Evolutionary conservation across 2,329 filamentous ascomycete species (phyloP), one percentile per base, ranked within the genome.

Genomic region (Scedosporium dehoogii): DNA sequence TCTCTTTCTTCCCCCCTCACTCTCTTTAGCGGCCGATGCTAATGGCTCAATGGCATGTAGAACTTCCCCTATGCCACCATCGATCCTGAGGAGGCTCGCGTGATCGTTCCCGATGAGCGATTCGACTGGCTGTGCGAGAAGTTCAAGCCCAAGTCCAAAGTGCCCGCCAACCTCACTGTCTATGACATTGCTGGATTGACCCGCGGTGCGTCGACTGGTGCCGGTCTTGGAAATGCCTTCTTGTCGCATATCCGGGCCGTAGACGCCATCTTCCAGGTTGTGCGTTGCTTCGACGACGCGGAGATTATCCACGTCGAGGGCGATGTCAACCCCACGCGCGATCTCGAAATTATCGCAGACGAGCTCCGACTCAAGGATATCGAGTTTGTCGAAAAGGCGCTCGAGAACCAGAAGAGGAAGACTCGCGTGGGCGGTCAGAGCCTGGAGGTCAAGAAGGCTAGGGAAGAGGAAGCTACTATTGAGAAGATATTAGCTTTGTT

Each of bases 21-120:
- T 18, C 38, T 46, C 38, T 2, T 23, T 25, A 3, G 6, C 16
- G 41, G 9, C 10, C 41, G 18, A 58, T 58, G 56, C 33, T 46
- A 51, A 38, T 41, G 60, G 42, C 59, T 27, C 21, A 56, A 51
- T 9, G 38, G 53, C 55, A 58, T 44, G 33, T 73, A 91, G 87
- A 99, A 99, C 81, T 99, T 97, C 75, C 94, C 94, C 62, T 99
- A 96, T 82, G 94, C 94, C 73, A 99, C 94, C 71, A 99, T 99
- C 77, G 92, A 99, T 69, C 94, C 94, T 58, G 96, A 99, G 81
- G 94, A 99, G 81, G 91, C 94, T 67, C 91, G 93, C 70, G 94
- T 99, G 77, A 86, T 99, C 70, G 94, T 99, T 41, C 96, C 94
- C 57, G 94, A 99, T 79, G 91, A 90, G 66, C 89, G 94, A 65